Evolutionary conservation across 345 rosid genomes (phyloP).

Genomic region (Psidium guajava): DNA sequence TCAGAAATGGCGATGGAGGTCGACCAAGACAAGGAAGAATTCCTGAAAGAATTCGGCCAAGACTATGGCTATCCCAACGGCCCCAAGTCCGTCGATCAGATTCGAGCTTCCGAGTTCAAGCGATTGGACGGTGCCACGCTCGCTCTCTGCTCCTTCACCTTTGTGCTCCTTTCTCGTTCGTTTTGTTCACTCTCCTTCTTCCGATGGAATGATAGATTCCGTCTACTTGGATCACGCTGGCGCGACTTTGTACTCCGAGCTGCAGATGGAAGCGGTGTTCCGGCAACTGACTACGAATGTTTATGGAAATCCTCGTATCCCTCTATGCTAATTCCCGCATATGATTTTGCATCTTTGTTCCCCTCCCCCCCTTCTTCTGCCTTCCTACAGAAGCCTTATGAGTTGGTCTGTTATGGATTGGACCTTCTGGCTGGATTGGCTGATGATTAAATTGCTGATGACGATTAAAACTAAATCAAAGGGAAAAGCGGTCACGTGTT

Average conservation of each 20-base stretch:
- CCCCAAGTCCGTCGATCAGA: slow-evolving; percentile 53
- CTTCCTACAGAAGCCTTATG: not conserved
- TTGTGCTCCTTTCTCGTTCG: not conserved
- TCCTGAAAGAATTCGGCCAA: slow-evolving; percentile 54
- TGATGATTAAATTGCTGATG: not conserved
- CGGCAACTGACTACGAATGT: slow-evolving; percentile 48
- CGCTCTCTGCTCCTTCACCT: not conserved
- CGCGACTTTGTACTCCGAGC: slow-evolving; percentile 87
- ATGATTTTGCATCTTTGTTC: not conserved
- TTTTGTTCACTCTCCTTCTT: not conserved
- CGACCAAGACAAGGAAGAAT: slow-evolving; percentile 35
- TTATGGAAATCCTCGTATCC: slow-evolving; percentile 99
- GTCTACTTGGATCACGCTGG: slow-evolving; percentile 97
- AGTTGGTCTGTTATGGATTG: not conserved
- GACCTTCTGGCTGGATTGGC: not conserved
- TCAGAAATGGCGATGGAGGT: not conserved
- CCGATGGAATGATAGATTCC: slow-evolving; percentile 24
- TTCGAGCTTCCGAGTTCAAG: slow-evolving; percentile 77
- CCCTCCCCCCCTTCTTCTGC: not conserved
- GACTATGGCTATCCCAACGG: slow-evolving; percentile 80
- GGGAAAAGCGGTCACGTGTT: not conserved
- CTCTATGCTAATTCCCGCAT: not conserved
- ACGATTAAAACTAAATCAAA: not conserved
- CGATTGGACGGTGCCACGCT: slow-evolving; percentile 28
- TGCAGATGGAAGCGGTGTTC: slow-evolving; percentile 81